These are phyloP conservation scores for Podospora australis DNA, from an alignment of 495 filamentous ascomycete genomes.

Conservation along the genomic window DNA sequence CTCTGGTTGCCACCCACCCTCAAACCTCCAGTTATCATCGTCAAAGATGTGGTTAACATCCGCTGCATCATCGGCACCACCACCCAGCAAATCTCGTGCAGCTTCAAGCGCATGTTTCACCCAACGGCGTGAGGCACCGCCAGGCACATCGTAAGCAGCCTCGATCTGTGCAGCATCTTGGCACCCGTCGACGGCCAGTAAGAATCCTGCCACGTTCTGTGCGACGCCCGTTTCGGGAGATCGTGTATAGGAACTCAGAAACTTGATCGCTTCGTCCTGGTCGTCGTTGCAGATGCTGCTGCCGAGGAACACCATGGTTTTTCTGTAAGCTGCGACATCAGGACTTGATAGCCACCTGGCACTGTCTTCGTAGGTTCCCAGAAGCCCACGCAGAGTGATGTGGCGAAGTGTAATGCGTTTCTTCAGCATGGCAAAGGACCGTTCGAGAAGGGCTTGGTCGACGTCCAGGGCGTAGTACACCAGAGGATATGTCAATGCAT, in stretches of 20 bases:
- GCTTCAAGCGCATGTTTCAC: slow-evolving; percentile 7
- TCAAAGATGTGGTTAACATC: slow-evolving; percentile 2
- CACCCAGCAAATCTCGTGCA: slow-evolving; percentile 1
- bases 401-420: neutral
- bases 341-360: slow-evolving; percentile 6
- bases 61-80: neutral
- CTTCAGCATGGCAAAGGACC: neutral
- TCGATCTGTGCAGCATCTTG: slow-evolving; percentile 2
- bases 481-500: neutral
- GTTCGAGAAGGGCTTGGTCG: slow-evolving; percentile 4
- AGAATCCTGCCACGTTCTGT: slow-evolving; percentile 9
- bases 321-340: neutral
- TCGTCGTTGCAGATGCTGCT: slow-evolving; percentile 12
- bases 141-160: slow-evolving; percentile 7
- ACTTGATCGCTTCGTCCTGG: slow-evolving; percentile 1
- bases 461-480: slow-evolving; percentile 16
- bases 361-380: slow-evolving; percentile 14
- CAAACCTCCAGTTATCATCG: slow-evolving; percentile 9
- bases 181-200: slow-evolving; percentile 11
- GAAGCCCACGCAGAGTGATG: slow-evolving; percentile 5
- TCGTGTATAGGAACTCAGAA: slow-evolving; percentile 1
- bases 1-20: slow-evolving; percentile 6
- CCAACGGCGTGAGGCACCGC: slow-evolving; percentile 7
- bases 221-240: neutral
- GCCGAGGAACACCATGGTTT: slow-evolving; percentile 10